Base-by-base conservation (phyloP, 2,329 filamentous ascomycete species). In the Didymellaceae sp. region DNA sequence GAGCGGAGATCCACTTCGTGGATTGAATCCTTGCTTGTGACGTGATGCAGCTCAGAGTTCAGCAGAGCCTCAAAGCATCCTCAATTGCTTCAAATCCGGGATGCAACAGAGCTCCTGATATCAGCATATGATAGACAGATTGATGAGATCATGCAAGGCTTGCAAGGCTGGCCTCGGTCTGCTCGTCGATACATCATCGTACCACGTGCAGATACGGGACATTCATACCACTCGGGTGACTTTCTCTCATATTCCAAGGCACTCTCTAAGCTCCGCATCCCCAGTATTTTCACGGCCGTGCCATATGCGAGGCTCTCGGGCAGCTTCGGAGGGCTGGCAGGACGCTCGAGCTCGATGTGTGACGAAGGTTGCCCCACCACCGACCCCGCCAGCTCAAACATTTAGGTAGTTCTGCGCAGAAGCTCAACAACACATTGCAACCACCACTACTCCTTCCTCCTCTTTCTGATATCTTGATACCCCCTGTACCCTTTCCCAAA, bases 351-450 rank as follows among this genome's bases (percentile, higher is more conserved):
- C 20, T 35, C 39, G 45, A 54, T n/a, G n/a, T n/a, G n/a, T n/a
- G n/a, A n/a, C n/a, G n/a, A 32, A 44, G 39, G 28, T 18, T 55
- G 58, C 61, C 59, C 58, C 55, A 31, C 32, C 44, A 47, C 45
- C 14, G 49, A 41, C 66, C 65, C 68, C 65, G 55, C 65, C 59
- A 66, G 51, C 43, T 59, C 46, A 59, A 62, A 59, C 54, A 62
- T 57, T 54, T 52, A 52, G 46, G 48, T 45, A 45, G 46, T n/a
- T 44, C 47, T 47, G 43, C 42, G 34, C 50, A 28, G 38, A 55
- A 61, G 56, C 63, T 66, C 66, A 65, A 65, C 68, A 67, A 62
- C 63, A 52, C 63, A 67, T 59, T 59, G 54, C 61, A 63, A 62
- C 51, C 53, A 56, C 48, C 50, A 54, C 57, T 18, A 57, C 45